A percentile compares a stretch with the other conserved stretches of the same genome.
Evolutionary conservation across 2,329 filamentous ascomycete genomes (phyloP).

Genomic region (Aspergillus sp.): DNA sequence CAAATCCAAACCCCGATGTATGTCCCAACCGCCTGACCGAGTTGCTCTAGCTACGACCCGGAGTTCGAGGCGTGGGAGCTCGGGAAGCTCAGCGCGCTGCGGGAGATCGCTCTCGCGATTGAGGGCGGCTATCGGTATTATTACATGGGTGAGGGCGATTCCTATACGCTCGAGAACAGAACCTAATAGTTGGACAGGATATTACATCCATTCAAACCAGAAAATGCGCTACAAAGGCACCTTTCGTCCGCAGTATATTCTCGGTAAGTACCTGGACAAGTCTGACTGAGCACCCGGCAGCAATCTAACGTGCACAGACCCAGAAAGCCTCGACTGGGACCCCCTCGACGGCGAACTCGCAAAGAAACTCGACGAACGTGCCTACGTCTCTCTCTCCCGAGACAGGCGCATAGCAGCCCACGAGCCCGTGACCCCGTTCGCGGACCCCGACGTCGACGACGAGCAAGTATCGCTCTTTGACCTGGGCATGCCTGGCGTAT

Average conservation of each 20-base stretch:
- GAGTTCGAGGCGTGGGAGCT: slow-evolving; percentile 53
- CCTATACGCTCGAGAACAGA: neutral
- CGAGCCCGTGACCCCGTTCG: slow-evolving; percentile 1
- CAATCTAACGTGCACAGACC: slow-evolving; percentile 25
- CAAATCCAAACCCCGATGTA: neutral
- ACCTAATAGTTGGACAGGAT: slow-evolving; percentile 33
- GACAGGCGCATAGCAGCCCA: slow-evolving; percentile 20
- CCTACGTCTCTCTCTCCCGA: slow-evolving; percentile 37
- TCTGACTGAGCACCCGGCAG: neutral
- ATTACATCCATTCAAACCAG: slow-evolving; percentile 51
- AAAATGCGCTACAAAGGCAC: slow-evolving; percentile 45
- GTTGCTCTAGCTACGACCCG: slow-evolving; percentile 49
- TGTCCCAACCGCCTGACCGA: slow-evolving; percentile 3
- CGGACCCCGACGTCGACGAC: slow-evolving; percentile 23
- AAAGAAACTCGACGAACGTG: slow-evolving; percentile 32
- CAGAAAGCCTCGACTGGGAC: slow-evolving; percentile 38
- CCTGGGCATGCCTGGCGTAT: slow-evolving; percentile 37
- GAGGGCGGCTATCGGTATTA: slow-evolving; percentile 52
- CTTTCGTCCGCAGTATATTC: slow-evolving; percentile 40
- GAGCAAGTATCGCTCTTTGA: slow-evolving; percentile 38
- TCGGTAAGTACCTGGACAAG: slow-evolving; percentile 26
- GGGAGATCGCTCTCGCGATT: slow-evolving; percentile 48
- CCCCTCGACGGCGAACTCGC: slow-evolving; percentile 34
- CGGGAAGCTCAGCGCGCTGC: slow-evolving; percentile 53
- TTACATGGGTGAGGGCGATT: slow-evolving; percentile 47